Base-by-base conservation (phyloP, 805 yeast species). In the Yamadazyma kitorensis region DNA sequence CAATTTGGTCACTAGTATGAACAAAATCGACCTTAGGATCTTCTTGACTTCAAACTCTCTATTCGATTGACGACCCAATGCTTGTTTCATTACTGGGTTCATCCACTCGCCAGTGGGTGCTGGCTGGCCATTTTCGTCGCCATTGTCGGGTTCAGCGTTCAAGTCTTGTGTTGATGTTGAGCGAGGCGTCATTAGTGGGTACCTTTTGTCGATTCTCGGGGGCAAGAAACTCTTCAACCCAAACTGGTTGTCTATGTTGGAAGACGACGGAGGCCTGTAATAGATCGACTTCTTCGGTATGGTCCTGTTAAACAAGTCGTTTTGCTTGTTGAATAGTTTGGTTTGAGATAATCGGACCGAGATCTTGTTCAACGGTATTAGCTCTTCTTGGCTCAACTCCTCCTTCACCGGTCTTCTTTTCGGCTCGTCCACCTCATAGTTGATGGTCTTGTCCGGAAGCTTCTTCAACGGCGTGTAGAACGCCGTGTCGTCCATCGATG, bases 51-150 rank as follows among this genome's bases (percentile, higher is more conserved):
- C 66, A 5, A 44, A 24, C 33, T 70, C 72, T 39, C 60, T 61
- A 43, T 70, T 68, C 2, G 64, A 57, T 39, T 72, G 74, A 22
- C 80, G 47, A 4, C 55, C 29, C 33, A 72, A 51, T 1, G 80
- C 80, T 23, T 61, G 52, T 31, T 53, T 55, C 38, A 74, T 62
- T 29, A 68, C 59, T 2, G 76, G 75, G 40, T 58, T 60, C 9
- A 48, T 47, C 70, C 72, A 63, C 19, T 61, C 64, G 3, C 61
- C 56, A 13, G 49, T 42, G 4, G 59, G 55, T 8, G 16, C 19
- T 12, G 16, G 31, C 8, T 22, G 27, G 4, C 17, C 21, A 24
- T 17, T 28, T 15, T 15, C 20, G 14, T 19, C 21, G 8, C 6
- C 24, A 10, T 25, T 14, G 7, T 30, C 33, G 5, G 17, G 16